phyloP scores from a whole-genome alignment of 139 green algal genomes.

The Volvox africanus region DNA sequence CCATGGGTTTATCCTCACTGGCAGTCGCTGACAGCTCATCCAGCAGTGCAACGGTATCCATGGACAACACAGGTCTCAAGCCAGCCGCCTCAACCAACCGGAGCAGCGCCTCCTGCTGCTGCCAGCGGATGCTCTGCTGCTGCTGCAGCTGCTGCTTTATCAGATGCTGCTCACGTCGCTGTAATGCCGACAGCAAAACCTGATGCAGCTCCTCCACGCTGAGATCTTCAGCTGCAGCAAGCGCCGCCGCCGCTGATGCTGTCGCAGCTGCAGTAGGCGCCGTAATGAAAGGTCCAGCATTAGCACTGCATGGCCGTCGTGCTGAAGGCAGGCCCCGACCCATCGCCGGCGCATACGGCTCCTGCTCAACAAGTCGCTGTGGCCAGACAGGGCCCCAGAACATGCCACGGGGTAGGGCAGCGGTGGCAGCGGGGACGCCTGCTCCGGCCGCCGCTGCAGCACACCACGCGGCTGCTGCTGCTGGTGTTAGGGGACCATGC shows the following conservation, averaged over 20 bases:
- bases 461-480: neutral
- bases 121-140: neutral
- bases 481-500: neutral
- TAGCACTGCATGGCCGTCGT: neutral
- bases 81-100: neutral
- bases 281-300: neutral
- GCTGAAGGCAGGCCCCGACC: too few species aligned
- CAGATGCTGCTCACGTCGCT: neutral
- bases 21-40: neutral
- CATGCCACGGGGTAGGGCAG: too few species aligned
- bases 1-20: neutral
- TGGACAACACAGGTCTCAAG: neutral
- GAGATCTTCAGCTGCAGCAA: neutral
- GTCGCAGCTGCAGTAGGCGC: neutral
- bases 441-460: neutral
- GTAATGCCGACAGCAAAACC: neutral
- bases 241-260: neutral
- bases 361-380: neutral
- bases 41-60: neutral
- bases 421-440: too few species aligned
- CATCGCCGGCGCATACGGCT: neutral
- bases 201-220: neutral
- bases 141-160: neutral
- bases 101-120: slow-evolving; percentile 7
- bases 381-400: neutral